Conservation (phyloP, 1,139 yeast species). For the Yamadazyma dendronema region DNA sequence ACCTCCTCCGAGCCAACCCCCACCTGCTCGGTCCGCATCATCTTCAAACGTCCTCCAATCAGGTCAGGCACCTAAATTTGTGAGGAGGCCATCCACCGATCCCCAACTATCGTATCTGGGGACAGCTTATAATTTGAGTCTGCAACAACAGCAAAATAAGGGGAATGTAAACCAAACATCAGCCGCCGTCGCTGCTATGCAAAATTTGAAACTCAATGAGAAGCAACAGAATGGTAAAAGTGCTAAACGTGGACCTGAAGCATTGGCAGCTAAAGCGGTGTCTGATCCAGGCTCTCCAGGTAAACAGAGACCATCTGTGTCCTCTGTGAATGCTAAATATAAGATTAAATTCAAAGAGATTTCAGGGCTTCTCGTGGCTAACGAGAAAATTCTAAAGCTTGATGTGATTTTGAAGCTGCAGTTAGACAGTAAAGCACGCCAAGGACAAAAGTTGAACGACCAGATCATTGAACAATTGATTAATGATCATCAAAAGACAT, state of each 20-base stretch:
- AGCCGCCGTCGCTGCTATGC: conserved; percentile 10
- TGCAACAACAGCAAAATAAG: neutral
- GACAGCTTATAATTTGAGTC: conserved; percentile 2
- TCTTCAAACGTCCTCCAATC: conserved; percentile 1
- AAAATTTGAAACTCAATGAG: conserved; percentile 5
- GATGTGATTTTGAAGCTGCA: conserved; percentile 41
- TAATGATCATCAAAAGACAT: conserved; percentile 29
- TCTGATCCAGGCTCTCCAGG: neutral
- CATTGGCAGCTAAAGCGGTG: neutral
- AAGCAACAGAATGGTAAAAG: neutral
- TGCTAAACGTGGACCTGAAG: neutral
- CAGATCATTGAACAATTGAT: conserved; percentile 42
- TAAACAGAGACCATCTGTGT: neutral
- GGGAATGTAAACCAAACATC: conserved; percentile 1
- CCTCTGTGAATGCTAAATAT: conserved; percentile 2
- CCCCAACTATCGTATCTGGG: neutral
- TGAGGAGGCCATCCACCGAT: conserved; percentile 5
- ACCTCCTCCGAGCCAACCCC: neutral
- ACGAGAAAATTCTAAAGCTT: conserved; percentile 44
- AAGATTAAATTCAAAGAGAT: conserved; percentile 34
- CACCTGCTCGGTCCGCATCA: neutral
- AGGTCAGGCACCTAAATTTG: conserved; percentile 4
- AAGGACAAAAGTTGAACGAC: conserved; percentile 31
- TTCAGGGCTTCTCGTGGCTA: conserved; percentile 28
- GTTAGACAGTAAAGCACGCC: conserved; percentile 26